These are phyloP conservation scores for Elasticomyces elasticus DNA, from an alignment of 495 filamentous ascomycete species.

Conservation along the genomic window DNA sequence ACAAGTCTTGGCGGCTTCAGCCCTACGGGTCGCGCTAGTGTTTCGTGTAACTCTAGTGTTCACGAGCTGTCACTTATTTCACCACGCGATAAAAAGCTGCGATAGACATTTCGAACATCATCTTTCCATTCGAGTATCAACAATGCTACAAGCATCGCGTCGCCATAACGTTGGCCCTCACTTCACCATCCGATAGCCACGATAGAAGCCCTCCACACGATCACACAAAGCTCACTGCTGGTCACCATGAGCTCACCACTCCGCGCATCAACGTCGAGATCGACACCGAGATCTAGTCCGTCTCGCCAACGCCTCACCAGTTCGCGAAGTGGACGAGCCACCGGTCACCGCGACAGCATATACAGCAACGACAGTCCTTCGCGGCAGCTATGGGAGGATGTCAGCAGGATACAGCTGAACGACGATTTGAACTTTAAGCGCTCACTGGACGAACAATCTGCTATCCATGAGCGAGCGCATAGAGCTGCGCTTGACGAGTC, in stretches of 20 bases:
- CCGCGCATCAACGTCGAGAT: conserved; percentile 4
- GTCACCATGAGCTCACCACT: conserved; percentile 12
- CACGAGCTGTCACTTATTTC: too few species aligned
- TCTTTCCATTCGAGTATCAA: background rate
- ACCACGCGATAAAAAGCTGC: too few species aligned
- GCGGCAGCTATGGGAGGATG: conserved; percentile 22
- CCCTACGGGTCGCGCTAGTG: too few species aligned
- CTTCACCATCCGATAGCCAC: too few species aligned
- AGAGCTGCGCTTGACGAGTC: conserved; percentile 9
- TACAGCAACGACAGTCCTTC: conserved; percentile 17
- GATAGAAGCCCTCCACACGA: too few species aligned
- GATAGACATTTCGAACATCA: too few species aligned
- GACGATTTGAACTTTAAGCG: conserved; percentile 18
- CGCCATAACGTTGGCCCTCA: too few species aligned
- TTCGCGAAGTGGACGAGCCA: conserved; percentile 3
- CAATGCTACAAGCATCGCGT: too few species aligned
- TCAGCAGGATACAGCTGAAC: conserved; percentile 23
- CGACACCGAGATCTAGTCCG: conserved; percentile 12
- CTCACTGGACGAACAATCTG: conserved; percentile 13
- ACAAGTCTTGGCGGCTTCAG: too few species aligned
- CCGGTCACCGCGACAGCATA: conserved; percentile 4
- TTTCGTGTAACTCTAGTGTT: too few species aligned
- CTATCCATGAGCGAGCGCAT: conserved; percentile 15
- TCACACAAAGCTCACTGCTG: too few species aligned
- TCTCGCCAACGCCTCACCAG: conserved; percentile 3